A percentile compares a stretch with the other conserved stretches of the same genome.
These are phyloP conservation scores for Prunella vulgaris DNA, from an alignment of 257 asterid genomes.

Conservation along the genomic window DNA sequence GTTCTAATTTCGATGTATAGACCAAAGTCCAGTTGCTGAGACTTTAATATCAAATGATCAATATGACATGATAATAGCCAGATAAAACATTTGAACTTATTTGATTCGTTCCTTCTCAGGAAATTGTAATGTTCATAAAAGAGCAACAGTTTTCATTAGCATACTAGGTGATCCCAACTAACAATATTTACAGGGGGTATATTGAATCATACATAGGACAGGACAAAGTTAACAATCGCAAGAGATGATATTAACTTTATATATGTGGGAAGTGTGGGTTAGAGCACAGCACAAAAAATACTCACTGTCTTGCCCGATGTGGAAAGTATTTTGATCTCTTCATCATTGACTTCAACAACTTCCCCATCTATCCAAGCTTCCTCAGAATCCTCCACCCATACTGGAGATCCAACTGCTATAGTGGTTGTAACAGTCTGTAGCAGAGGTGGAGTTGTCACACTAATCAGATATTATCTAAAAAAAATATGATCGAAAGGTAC, in stretches of 20 bases:
- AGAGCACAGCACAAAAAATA: constrained; percentile 3
- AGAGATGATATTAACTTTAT: background rate
- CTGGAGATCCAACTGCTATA: constrained; percentile 79
- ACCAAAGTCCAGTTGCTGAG: background rate
- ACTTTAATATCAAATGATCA: background rate
- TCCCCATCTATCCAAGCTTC: constrained; percentile 91
- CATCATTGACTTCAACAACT: constrained; percentile 58
- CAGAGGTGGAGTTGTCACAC: constrained; percentile 13
- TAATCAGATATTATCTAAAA: background rate
- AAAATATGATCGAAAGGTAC: background rate
- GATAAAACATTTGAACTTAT: background rate
- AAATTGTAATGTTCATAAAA: background rate
- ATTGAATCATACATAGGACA: too few species aligned
- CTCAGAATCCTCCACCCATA: constrained; percentile 92
- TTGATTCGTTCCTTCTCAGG: background rate
- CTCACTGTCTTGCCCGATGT: constrained; percentile 74
- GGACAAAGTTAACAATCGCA: constrained; percentile 5
- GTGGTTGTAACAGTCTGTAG: constrained; percentile 59
- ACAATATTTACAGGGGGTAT: background rate
- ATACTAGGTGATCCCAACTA: background rate
- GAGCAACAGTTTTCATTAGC: background rate
- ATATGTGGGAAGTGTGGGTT: background rate
- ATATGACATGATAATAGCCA: constrained; percentile 3
- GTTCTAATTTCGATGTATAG: background rate
- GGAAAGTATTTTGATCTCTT: constrained; percentile 56